These are phyloP conservation scores for Saxophila tyrrhenica DNA, from an alignment of 495 filamentous ascomycete genomes.

Conservation along the genomic window DNA sequence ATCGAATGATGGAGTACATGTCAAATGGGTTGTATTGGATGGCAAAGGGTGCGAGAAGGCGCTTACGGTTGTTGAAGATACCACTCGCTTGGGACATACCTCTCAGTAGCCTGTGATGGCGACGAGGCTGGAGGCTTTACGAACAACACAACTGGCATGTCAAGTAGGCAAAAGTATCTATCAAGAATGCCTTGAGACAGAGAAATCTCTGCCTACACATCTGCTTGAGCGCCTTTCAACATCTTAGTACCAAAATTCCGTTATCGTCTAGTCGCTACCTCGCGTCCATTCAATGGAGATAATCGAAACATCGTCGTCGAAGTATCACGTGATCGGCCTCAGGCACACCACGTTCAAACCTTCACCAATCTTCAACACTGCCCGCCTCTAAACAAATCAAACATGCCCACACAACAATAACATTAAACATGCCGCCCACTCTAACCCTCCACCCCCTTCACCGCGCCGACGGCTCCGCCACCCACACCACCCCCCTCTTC, in stretches of 20 bases:
- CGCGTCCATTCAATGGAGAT: too few relatives aligned
- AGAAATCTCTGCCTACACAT: too few relatives aligned
- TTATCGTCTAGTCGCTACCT: too few relatives aligned
- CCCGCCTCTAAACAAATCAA: too few relatives aligned
- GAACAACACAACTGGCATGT: background rate
- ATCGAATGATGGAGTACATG: background rate
- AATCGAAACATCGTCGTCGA: too few relatives aligned
- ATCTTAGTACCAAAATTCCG: too few relatives aligned
- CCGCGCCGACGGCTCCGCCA: slow-evolving; percentile 79
- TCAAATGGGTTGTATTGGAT: background rate
- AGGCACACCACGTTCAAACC: background rate
- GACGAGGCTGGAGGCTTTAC: background rate
- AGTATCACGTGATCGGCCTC: too few relatives aligned
- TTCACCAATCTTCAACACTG: too few relatives aligned
- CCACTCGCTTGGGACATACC: background rate
- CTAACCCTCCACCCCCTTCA: slow-evolving; percentile 35
- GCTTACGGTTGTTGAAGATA: background rate
- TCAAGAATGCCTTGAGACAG: too few relatives aligned
- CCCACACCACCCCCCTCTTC: slow-evolving; percentile 65
- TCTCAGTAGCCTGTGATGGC: background rate
- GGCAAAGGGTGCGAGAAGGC: background rate
- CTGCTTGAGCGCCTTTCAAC: too few relatives aligned
- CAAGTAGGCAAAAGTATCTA: background rate
- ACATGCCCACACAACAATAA: background rate
- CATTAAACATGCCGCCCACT: slow-evolving; percentile 3